Conservation (phyloP, 2,329 filamentous ascomycete species). For the Penicillium sp. region DNA sequence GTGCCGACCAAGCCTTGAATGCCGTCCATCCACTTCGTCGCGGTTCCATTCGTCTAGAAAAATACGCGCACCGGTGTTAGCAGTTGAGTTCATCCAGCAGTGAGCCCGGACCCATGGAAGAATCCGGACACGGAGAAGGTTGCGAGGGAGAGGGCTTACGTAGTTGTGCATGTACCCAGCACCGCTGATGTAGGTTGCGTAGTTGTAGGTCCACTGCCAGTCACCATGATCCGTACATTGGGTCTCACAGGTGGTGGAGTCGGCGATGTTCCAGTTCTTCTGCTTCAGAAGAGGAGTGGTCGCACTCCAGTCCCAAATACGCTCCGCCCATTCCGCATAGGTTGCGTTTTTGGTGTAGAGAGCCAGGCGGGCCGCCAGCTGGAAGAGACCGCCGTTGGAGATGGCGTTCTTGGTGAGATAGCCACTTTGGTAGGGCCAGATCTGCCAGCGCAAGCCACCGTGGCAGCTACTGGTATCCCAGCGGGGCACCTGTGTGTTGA, state of each 20-base stretch:
- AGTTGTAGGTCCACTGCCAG: slow-evolving; percentile 55
- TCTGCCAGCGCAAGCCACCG: slow-evolving; percentile 80
- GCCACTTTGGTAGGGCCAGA: slow-evolving; percentile 70
- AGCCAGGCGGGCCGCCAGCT: slow-evolving; percentile 61
- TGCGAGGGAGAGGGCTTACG: slow-evolving; percentile 25
- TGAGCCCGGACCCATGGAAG: not conserved
- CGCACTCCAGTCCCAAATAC: slow-evolving; percentile 55
- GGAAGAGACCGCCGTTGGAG: slow-evolving; percentile 54
- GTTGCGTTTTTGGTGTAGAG: slow-evolving; percentile 73
- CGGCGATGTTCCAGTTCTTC: slow-evolving; percentile 51
- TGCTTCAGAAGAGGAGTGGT: slow-evolving; percentile 48
- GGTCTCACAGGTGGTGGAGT: slow-evolving; percentile 45
- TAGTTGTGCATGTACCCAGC: slow-evolving; percentile 53
- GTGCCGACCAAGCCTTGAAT: slow-evolving; percentile 52
- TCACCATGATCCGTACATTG: slow-evolving; percentile 50
- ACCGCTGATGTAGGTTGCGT: slow-evolving; percentile 52
- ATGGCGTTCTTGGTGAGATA: slow-evolving; percentile 55
- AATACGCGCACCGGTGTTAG: no score
- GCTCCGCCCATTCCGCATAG: slow-evolving; percentile 72
- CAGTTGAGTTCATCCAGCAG: not conserved
- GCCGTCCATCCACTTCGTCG: slow-evolving; percentile 51
- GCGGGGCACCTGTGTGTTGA: slow-evolving; percentile 67
- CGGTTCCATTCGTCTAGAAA: slow-evolving; percentile 33
- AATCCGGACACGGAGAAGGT: no score
- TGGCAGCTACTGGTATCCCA: slow-evolving; percentile 64